A percentile compares a stretch with the other conserved stretches of the same genome.
Evolutionary conservation across 371 early-diverging fungal species (phyloP).

Genomic region (Syncephalastrum contaminatum): DNA sequence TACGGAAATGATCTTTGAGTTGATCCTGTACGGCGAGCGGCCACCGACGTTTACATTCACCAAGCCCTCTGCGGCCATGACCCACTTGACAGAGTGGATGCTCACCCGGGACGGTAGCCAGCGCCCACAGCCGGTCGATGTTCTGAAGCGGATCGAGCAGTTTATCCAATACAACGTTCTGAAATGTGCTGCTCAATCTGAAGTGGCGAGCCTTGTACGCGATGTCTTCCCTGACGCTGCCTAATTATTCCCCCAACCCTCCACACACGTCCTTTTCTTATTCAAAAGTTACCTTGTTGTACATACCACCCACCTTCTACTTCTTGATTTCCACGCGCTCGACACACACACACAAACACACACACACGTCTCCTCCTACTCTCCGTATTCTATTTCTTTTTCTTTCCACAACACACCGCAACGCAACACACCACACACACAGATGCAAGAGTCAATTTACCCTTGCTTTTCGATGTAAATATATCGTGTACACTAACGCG

Average conservation of each 20-base stretch:
- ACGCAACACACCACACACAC: no score
- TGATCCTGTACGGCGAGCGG: conserved; percentile 39
- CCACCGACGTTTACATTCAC: conserved; percentile 46
- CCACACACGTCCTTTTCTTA: background rate
- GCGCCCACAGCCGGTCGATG: conserved; percentile 21
- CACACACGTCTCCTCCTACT: background rate
- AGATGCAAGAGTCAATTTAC: no score
- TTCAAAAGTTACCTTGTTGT: conserved; percentile 3
- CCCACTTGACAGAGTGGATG: conserved; percentile 41
- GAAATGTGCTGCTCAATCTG: conserved; percentile 37
- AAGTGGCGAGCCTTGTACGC: conserved; percentile 40
- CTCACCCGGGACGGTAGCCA: conserved; percentile 31
- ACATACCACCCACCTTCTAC: background rate
- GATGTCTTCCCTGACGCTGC: conserved; percentile 39
- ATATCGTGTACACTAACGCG: no score
- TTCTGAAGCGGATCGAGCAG: conserved; percentile 25
- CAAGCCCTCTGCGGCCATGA: conserved; percentile 32
- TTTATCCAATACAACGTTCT: conserved; percentile 28
- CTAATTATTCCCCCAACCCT: background rate
- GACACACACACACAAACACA: background rate
- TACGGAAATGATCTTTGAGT: conserved; percentile 42
- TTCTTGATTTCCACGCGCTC: background rate
- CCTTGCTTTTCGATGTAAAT: no score
- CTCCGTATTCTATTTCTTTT: background rate
- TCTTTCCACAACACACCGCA: background rate